A percentile compares a stretch with the other conserved stretches of the same genome.
phyloP scores from a whole-genome alignment of 1,284 basidiomycete species.

The Leccinum subrobustum region DNA sequence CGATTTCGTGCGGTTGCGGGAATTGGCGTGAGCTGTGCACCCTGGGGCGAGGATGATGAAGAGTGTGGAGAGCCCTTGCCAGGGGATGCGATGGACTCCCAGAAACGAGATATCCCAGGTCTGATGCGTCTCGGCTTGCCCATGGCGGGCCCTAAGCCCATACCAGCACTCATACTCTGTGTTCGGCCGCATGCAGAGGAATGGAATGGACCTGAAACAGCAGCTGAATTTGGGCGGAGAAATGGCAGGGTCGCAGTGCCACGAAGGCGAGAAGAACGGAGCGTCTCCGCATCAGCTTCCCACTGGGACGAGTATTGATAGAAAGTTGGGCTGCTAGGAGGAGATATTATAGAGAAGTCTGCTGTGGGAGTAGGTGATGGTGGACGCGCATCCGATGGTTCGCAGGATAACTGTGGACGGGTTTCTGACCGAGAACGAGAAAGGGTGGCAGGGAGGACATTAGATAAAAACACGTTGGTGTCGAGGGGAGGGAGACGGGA shows the following conservation, averaged over 20 bases:
- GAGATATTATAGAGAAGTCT: conserved; percentile 50
- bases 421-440: conserved; percentile 10
- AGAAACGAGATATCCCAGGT: conserved; percentile 35
- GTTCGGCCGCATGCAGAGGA: conserved; percentile 23
- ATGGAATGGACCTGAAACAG: conserved; percentile 27
- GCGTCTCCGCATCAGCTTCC: conserved; percentile 15
- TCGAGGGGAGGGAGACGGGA: conserved; percentile 28
- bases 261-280: conserved; percentile 23
- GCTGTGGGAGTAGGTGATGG: conserved; percentile 45
- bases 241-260: conserved; percentile 31
- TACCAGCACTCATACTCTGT: conserved; percentile 26
- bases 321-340: conserved; percentile 35
- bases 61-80: conserved; percentile 16
- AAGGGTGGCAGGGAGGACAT: conserved; percentile 5
- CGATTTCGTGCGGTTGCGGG: conserved; percentile 26
- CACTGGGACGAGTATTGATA: conserved; percentile 26
- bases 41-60: conserved; percentile 12
- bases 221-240: conserved; percentile 31
- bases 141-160: conserved; percentile 16
- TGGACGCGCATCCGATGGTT: conserved; percentile 30
- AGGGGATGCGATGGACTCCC: conserved; percentile 34
- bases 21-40: conserved; percentile 9
- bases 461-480: conserved; percentile 16
- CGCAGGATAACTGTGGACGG: conserved; percentile 9
- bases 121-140: conserved; percentile 27